A percentile compares a stretch with the other conserved stretches of the same genome.
These are phyloP conservation scores for Lactarius evosmus DNA, from an alignment of 768 basidiomycete species.

Conservation along the genomic window DNA sequence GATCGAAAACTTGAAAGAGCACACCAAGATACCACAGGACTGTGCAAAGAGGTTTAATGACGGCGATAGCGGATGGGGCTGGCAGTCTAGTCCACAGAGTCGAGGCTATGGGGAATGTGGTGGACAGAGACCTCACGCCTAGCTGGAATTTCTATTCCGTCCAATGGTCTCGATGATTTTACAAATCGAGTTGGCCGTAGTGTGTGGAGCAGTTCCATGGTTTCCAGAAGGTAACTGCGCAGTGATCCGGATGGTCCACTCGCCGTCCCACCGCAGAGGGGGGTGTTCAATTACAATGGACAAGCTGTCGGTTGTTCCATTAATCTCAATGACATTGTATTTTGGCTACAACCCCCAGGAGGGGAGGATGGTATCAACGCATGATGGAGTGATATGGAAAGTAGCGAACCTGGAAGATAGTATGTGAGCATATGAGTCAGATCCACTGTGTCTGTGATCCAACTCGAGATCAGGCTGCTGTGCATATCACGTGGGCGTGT, in stretches of 20 bases:
- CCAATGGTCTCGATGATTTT: background rate
- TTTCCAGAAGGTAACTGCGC: background rate
- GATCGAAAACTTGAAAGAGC: background rate
- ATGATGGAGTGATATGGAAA: too few species aligned
- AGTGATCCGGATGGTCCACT: background rate
- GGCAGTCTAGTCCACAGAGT: background rate
- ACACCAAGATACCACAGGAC: background rate
- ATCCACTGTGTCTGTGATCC: too few species aligned
- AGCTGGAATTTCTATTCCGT: background rate
- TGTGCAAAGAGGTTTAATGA: background rate
- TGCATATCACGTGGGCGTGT: too few species aligned
- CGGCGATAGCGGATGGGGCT: background rate
- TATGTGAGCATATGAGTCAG: too few species aligned
- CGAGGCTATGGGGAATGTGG: background rate
- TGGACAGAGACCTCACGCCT: background rate
- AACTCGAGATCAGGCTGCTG: too few species aligned
- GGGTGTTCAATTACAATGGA: too few species aligned
- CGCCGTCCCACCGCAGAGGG: background rate
- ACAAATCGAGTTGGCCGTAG: background rate
- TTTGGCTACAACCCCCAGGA: too few species aligned
- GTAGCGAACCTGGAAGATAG: too few species aligned
- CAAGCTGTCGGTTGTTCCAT: too few species aligned
- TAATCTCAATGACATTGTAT: too few species aligned
- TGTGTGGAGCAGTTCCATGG: background rate
- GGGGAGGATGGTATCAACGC: too few species aligned